A percentile compares a stretch with the other conserved stretches of the same genome.
Evolutionary conservation across 306 rosid species (phyloP).

Genomic region (Medicago ruthenica): DNA sequence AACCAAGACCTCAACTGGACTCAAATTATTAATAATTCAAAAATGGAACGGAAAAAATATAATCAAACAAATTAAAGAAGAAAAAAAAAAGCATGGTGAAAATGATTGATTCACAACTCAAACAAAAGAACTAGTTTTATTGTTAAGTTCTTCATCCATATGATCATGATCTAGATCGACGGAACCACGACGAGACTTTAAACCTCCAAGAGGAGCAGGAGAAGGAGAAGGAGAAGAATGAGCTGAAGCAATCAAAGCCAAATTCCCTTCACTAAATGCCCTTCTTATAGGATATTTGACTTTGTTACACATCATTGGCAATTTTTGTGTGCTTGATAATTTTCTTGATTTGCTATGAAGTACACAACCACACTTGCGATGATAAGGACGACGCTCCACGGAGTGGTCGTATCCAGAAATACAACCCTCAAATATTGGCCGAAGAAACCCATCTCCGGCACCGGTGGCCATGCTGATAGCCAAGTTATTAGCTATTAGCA

Average conservation of each 20-base stretch:
- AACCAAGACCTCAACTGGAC: slow-evolving; percentile 21
- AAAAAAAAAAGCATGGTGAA: neutral
- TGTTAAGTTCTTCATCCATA: neutral
- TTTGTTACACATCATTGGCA: slow-evolving; percentile 11
- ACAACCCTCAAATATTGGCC: slow-evolving; percentile 60
- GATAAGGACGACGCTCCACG: slow-evolving; percentile 77
- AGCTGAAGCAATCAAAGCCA: slow-evolving; percentile 42
- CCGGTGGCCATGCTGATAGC: slow-evolving; percentile 45
- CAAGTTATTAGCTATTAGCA: neutral
- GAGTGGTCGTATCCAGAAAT: slow-evolving; percentile 50
- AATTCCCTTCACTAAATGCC: slow-evolving; percentile 71
- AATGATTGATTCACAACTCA: neutral
- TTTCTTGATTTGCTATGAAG: slow-evolving; percentile 43
- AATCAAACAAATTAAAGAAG: neutral
- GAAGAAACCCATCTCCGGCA: slow-evolving; percentile 56
- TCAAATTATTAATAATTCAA: slow-evolving; percentile 32
- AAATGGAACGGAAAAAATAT: neutral
- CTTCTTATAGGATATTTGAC: slow-evolving; percentile 65
- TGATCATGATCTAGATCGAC: slow-evolving; percentile 32
- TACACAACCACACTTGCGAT: slow-evolving; percentile 50
- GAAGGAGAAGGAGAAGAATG: slow-evolving; percentile 44
- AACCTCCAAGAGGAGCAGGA: neutral
- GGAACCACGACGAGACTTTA: slow-evolving; percentile 28
- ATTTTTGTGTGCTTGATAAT: slow-evolving; percentile 7
- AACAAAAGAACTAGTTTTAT: slow-evolving; percentile 30